Evolutionary conservation across 768 basidiomycete species (phyloP), one percentile per base, ranked within the genome.

Genomic region (Amanita subjunquillea): DNA sequence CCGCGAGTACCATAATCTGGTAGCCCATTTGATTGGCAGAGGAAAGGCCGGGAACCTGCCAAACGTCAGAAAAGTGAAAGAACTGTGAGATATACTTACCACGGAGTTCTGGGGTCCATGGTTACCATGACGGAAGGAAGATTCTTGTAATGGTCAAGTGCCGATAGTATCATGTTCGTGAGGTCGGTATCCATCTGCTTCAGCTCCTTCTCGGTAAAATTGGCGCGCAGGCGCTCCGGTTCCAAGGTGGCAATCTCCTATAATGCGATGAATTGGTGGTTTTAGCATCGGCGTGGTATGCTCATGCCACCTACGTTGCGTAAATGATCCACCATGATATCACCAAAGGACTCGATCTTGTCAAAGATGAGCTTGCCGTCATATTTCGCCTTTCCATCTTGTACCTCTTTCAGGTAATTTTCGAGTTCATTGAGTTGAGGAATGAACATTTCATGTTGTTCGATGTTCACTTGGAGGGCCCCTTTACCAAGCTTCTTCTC

Each of bases 361-460:
- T 53, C 50, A 3, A 64, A 20, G 12, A 66, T 48, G 8, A 52
- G 34, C 7, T 56, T 43, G 0, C 58, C 62, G 55, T 82, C 77
- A 57, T 84, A 84, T 56, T 77, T 72, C 48, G 71, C 68, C 36
- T 79, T 75, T 32, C 83, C 72, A 39, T 72, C 77, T 59, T 79
- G 75, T 7, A 84, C 77, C 37, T 80, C 77, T 55, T 80, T 72
- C 53, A 83, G 70, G 20, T 65, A 65, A 13, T 38, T 51, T 51
- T 63, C 59, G 1, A 62, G 54, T 22, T 59, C 59, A 6, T 59
- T 55, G 6, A 68, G 47, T 8, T 62, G 56, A 7, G 60, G 59
- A 22, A 63, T 54, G 49, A 69, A 69, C 2, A 29, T 40, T 13
- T 57, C 51, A 17, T 68, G 68, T 32, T 67, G 59, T 7, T 67